Evolutionary conservation across 2,329 filamentous ascomycete species (phyloP).

Genomic region (Fusarium tupiense): DNA sequence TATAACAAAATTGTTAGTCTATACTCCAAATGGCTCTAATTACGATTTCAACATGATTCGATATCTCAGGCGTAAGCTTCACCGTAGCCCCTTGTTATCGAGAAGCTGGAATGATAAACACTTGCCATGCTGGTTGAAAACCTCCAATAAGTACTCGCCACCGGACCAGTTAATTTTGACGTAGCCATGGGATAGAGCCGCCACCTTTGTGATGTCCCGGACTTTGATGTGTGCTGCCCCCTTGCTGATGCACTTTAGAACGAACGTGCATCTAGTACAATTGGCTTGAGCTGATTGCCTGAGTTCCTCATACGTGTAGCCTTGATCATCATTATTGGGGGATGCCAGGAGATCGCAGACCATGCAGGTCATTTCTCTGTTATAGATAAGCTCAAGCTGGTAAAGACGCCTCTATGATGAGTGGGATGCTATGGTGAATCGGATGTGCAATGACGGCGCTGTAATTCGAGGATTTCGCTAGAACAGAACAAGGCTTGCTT

Average conservation of each 20-base stretch:
- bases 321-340: no score
- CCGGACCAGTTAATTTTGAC: fast-evolving
- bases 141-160: neutral
- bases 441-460: no score
- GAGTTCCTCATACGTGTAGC: neutral
- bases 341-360: no score
- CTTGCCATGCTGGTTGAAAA: neutral
- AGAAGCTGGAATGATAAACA: fast-evolving
- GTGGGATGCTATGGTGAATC: no score
- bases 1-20: neutral
- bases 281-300: neutral
- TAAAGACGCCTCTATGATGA: no score
- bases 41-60: fast-evolving
- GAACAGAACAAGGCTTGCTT: no score
- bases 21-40: fast-evolving
- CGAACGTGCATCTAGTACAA: neutral
- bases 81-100: no score
- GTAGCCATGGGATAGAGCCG: fast-evolving
- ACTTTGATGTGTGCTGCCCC: neutral
- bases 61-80: no score
- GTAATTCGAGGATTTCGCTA: no score
- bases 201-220: fast-evolving
- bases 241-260: neutral
- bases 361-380: no score
- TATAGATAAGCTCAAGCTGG: no score